Conservation (phyloP, 495 filamentous ascomycete species). For the Lasiosphaeriaceae sp. region DNA sequence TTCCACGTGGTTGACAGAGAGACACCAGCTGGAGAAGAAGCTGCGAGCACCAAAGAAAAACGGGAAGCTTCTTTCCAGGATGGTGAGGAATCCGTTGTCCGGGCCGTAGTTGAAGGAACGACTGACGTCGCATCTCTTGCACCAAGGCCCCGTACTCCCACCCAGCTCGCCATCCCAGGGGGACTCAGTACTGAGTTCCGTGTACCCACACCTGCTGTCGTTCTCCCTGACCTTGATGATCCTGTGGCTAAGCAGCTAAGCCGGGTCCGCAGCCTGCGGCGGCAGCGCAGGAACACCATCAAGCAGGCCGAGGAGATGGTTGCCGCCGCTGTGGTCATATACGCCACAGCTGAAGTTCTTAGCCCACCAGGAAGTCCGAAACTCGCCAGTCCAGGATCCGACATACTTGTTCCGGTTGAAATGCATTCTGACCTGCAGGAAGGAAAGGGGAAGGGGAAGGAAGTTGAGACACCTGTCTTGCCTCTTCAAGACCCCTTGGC, state of each 20-base stretch:
- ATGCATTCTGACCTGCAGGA: conserved; percentile 24
- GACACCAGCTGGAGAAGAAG: conserved; percentile 27
- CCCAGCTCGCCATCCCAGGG: conserved; percentile 5
- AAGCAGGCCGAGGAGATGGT: conserved; percentile 43
- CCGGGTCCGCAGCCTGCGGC: conserved; percentile 35
- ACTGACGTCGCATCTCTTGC: conserved; percentile 32
- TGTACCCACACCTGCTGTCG: conserved; percentile 38
- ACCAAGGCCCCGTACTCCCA: conserved; percentile 22
- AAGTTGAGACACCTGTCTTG: conserved; percentile 22
- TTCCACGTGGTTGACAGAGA: conserved; percentile 33
- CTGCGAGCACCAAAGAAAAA: conserved; percentile 16
- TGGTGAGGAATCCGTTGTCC: conserved; percentile 31
- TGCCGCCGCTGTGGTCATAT: conserved; percentile 44
- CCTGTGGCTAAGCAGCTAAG: conserved; percentile 35
- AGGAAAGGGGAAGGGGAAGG: conserved; percentile 31
- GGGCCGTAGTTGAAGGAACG: conserved; percentile 28
- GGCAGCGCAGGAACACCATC: conserved; percentile 35
- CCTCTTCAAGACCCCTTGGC: conserved; percentile 14
- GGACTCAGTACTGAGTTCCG: conserved; percentile 33
- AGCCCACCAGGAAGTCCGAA: conserved; percentile 34
- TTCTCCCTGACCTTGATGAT: conserved; percentile 42
- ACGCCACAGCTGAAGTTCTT: conserved; percentile 38
- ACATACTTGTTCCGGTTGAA: conserved; percentile 26
- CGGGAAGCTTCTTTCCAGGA: conserved; percentile 28
- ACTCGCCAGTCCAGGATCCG: conserved; percentile 21